A percentile compares a stretch with the other conserved stretches of the same genome.
These are phyloP conservation scores for Boletus rufocinnamomeus DNA, from an alignment of 768 basidiomycete species.

Conservation along the genomic window DNA sequence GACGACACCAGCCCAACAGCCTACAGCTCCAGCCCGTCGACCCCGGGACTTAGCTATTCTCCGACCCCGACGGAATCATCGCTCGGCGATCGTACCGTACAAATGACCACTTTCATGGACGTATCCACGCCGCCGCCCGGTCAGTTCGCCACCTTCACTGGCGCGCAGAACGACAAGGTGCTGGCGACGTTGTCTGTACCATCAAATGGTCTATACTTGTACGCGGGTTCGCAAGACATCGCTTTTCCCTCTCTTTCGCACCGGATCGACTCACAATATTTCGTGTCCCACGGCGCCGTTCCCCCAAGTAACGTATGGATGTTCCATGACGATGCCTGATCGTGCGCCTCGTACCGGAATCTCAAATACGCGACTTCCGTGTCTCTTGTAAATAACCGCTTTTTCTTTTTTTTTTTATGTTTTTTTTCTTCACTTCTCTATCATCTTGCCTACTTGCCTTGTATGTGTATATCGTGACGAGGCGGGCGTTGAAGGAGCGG, in stretches of 20 bases:
- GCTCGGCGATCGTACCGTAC: slow-evolving; percentile 55
- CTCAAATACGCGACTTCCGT: slow-evolving; percentile 12
- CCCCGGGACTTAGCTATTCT: slow-evolving; percentile 58
- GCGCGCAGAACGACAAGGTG: slow-evolving; percentile 40
- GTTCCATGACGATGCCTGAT: slow-evolving; percentile 19
- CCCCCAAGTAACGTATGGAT: slow-evolving; percentile 18
- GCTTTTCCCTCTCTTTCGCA: slow-evolving; percentile 10
- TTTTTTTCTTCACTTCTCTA: slow-evolving; percentile 1
- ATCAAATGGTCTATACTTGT: slow-evolving; percentile 23
- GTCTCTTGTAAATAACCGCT: slow-evolving; percentile 23
- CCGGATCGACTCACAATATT: slow-evolving; percentile 14
- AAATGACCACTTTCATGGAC: slow-evolving; percentile 56
- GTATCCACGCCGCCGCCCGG: slow-evolving; percentile 37
- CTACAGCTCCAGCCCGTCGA: slow-evolving; percentile 45
- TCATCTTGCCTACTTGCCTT: slow-evolving; percentile 27
- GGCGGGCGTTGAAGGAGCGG: slow-evolving; percentile 22
- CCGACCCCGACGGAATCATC: slow-evolving; percentile 63
- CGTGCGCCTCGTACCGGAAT: slow-evolving; percentile 1
- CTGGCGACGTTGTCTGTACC: slow-evolving; percentile 19
- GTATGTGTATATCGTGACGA: slow-evolving; percentile 26
- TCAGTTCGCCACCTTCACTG: slow-evolving; percentile 38
- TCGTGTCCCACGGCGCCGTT: slow-evolving; percentile 17
- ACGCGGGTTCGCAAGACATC: slow-evolving; percentile 19
- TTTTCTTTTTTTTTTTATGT: slow-evolving; percentile 4
- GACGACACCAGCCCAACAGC: slow-evolving; percentile 28